These are phyloP conservation scores for Aristolochia contorta DNA, from an alignment of 164 flowering plant species.

Conservation along the genomic window DNA sequence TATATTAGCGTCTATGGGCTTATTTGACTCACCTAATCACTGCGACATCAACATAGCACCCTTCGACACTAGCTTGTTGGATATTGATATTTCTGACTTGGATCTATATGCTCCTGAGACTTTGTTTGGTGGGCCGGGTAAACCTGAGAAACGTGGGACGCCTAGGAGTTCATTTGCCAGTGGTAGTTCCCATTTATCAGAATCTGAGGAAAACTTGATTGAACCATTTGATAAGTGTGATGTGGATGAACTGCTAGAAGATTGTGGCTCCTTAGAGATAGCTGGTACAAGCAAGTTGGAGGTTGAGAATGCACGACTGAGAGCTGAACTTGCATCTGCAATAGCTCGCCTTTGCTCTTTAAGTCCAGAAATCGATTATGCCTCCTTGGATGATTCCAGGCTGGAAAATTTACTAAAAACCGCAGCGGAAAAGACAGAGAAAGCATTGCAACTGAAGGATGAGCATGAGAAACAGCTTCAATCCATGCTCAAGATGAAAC, in stretches of 20 bases:
- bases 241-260: conserved; percentile 45
- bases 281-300: conserved; percentile 96
- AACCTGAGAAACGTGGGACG: conserved; percentile 43
- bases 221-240: conserved; percentile 29
- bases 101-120: conserved; percentile 87
- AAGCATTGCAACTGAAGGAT: conserved; percentile 86
- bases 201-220: conserved; percentile 28
- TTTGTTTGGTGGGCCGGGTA: conserved; percentile 40
- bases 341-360: conserved; percentile 65
- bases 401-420: conserved; percentile 48
- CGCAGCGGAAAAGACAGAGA: conserved; percentile 76
- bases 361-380: conserved; percentile 46
- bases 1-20: conserved; percentile 76
- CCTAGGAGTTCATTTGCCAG: conserved; percentile 50
- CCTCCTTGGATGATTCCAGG: conserved; percentile 59
- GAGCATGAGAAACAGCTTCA: conserved; percentile 80
- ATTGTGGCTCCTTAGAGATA: conserved; percentile 61
- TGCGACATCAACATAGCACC: conserved; percentile 91
- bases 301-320: conserved; percentile 92
- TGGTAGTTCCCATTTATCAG: conserved; percentile 40
- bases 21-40: conserved; percentile 80
- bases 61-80: conserved; percentile 70
- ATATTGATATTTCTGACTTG: conserved; percentile 69
- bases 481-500: conserved; percentile 59
- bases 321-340: conserved; percentile 95